A percentile compares a stretch with the other conserved stretches of the same genome.
phyloP scores from a whole-genome alignment of 164 flowering plant species.

The Saururus chinensis region DNA sequence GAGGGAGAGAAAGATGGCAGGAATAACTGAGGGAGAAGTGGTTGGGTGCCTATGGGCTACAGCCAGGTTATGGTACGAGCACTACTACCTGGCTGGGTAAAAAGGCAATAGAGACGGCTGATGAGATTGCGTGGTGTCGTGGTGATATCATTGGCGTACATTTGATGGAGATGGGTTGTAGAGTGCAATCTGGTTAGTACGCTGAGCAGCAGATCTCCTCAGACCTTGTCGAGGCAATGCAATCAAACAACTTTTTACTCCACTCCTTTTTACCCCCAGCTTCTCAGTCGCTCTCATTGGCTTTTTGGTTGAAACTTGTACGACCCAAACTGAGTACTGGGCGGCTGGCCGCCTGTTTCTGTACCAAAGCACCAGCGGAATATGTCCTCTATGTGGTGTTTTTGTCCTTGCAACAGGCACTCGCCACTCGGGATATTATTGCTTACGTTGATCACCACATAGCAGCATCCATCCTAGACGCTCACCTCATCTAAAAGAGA shows the following conservation, averaged over 20 bases:
- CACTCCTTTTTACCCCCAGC: neutral
- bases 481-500: no score
- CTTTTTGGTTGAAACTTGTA: neutral
- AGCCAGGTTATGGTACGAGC: neutral
- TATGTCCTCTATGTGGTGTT: no score
- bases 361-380: neutral
- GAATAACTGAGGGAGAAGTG: neutral
- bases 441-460: no score
- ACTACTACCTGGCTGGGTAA: neutral
- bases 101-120: neutral
- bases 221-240: neutral
- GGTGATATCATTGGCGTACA: neutral
- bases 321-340: neutral
- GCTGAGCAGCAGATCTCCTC: neutral
- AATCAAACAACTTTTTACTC: neutral
- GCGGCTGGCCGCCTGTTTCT: neutral
- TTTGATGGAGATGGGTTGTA: neutral
- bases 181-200: neutral
- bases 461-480: no score
- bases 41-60: no score
- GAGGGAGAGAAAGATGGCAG: neutral
- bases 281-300: neutral
- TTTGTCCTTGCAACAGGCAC: no score
- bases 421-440: no score
- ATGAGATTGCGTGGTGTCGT: neutral